Conservation (phyloP, 345 rosid genomes). For the Raphanus sativus region DNA sequence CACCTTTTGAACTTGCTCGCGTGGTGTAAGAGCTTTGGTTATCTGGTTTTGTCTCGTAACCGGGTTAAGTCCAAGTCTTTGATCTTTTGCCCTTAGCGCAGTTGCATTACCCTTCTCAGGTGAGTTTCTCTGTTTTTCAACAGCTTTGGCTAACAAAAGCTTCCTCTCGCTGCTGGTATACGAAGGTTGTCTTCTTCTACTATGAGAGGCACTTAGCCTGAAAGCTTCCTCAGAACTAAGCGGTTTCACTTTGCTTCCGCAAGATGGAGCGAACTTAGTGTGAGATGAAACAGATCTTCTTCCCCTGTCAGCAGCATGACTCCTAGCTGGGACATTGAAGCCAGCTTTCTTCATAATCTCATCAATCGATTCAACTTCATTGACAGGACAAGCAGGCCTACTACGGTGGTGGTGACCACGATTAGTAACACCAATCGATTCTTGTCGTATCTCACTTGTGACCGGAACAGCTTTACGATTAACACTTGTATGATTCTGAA, state of each 20-base stretch:
- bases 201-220: not conserved
- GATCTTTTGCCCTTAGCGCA: not conserved
- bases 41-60: not conserved
- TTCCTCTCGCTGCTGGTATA: not conserved
- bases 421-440: not conserved
- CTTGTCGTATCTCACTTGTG: not conserved
- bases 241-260: constrained; percentile 12
- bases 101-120: not conserved
- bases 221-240: constrained; percentile 7
- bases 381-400: not conserved
- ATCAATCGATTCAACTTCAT: constrained; percentile 2
- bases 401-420: not conserved
- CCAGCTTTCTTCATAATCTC: constrained; percentile 25
- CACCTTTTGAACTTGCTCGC: not conserved
- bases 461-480: not conserved
- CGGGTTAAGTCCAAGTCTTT: not conserved
- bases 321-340: not conserved
- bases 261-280: not conserved
- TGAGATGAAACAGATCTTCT: not conserved
- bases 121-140: not conserved
- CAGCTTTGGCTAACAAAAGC: not conserved
- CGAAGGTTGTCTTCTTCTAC: not conserved
- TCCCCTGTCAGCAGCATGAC: not conserved
- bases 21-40: constrained; percentile 2
- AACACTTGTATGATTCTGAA: not conserved